Evolutionary conservation across 768 basidiomycete species (phyloP).

Genomic region (Leccinum incarnatum): DNA sequence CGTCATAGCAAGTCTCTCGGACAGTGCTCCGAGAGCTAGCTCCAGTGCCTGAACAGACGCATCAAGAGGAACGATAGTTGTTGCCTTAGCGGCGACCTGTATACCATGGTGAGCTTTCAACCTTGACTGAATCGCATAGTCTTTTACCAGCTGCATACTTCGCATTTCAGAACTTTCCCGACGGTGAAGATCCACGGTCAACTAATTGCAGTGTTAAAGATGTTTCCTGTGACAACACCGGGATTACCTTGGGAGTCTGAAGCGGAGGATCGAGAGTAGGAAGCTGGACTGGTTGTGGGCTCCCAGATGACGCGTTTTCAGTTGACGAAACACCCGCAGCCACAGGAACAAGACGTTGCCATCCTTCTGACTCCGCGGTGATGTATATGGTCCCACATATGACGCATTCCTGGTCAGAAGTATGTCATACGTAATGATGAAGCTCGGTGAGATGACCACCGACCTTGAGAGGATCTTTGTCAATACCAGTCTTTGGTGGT

Average conservation of each 20-base stretch:
- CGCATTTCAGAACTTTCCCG: constrained; percentile 14
- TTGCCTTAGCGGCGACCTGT: constrained; percentile 20
- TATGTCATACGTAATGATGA: constrained; percentile 1
- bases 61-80: constrained; percentile 13
- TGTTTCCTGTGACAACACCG: background rate
- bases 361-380: constrained; percentile 52
- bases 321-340: constrained; percentile 6
- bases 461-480: constrained; percentile 67
- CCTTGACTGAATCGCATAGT: background rate
- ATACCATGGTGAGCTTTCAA: constrained; percentile 2
- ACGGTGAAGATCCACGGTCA: constrained; percentile 20
- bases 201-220: constrained; percentile 16
- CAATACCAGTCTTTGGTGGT: constrained; percentile 60
- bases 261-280: constrained; percentile 32
- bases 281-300: constrained; percentile 29
- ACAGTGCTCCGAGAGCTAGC: constrained; percentile 48
- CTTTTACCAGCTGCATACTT: constrained; percentile 18
- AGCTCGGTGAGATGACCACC: constrained; percentile 13
- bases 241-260: constrained; percentile 27
- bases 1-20: constrained; percentile 47
- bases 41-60: constrained; percentile 49
- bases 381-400: constrained; percentile 65
- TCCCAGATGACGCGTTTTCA: constrained; percentile 4
- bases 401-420: constrained; percentile 66
- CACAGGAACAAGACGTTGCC: constrained; percentile 42